Evolutionary conservation across 352 stramenopile species (phyloP), one percentile per base, ranked within the genome.

Genomic region (Pythium folliculosum): DNA sequence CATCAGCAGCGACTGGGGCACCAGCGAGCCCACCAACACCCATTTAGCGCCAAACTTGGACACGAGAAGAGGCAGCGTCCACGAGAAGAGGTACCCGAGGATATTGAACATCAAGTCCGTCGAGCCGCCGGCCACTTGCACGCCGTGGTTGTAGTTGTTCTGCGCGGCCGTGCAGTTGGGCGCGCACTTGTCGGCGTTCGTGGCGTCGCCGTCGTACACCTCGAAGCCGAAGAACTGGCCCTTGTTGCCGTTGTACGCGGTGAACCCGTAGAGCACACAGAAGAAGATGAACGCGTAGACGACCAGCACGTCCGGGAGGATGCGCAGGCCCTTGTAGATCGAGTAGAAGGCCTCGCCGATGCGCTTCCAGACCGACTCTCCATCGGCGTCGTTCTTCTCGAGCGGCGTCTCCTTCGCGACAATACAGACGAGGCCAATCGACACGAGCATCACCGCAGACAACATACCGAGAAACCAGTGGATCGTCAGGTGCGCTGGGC

Each of bases 211-310:
- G 14, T 54, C 71, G 43, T 78, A 72, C 4, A 82, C 76, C 16
- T 56, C 66, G 32, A 77, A 38, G 9, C 75, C 75, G 53, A 80
- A 82, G 65, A 86, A 88, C 66, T 86, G 75, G 1, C 80, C 77
- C 63, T 88, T 88, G 65, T 77, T 80, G n/a, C 76, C 76, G 57
- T 83, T 86, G 71, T 88, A 88, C 10, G 77, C 73, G 9, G 76
- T 82, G 68, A 75, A 88, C 3, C 80, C 76, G 51, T 88, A 88
- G 25, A 72, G 17, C 8, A 77, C 70, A 45, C 77, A 76, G 53
- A 83, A 77, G 58, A 84, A 69, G 60, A 88, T 75, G 23, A 75
- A 56, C 12, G 60, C 63, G 54, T 78, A 88, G 17, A 78, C 38
- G 3, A 64, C 71, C 16, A 88, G 69, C 43, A 69, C 53, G 17